phyloP scores from a whole-genome alignment of 352 stramenopile species.

The Globisporangium nodosum region DNA sequence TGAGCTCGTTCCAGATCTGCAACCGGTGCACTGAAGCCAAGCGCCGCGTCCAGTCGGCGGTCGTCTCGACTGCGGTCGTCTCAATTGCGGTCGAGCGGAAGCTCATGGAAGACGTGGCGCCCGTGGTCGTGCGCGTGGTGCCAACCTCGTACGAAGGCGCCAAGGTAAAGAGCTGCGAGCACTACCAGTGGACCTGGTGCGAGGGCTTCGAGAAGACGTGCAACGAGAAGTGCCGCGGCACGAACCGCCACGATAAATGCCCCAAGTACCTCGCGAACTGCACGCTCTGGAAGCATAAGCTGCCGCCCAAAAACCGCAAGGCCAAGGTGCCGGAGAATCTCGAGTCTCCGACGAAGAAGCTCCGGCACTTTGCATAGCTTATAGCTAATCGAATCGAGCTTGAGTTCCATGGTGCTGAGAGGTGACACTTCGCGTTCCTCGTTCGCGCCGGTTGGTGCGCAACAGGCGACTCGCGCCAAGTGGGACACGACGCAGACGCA shows the following conservation, averaged over 20 bases:
- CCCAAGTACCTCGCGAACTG: slow-evolving; percentile 85
- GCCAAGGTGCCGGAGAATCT: slow-evolving; percentile 62
- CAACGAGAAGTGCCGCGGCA: slow-evolving; percentile 82
- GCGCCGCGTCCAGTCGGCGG: slow-evolving; percentile 49
- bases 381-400: background rate
- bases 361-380: slow-evolving; percentile 68
- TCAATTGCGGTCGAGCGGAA: slow-evolving; percentile 51
- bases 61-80: no score
- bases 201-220: slow-evolving; percentile 79
- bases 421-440: background rate
- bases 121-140: slow-evolving; percentile 74
- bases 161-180: slow-evolving; percentile 81
- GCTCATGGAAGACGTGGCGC: slow-evolving; percentile 72
- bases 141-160: slow-evolving; percentile 58
- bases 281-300: slow-evolving; percentile 83
- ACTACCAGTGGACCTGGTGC: slow-evolving; percentile 87
- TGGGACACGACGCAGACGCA: slow-evolving; percentile 3
- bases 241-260: slow-evolving; percentile 83
- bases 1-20: slow-evolving; percentile 85
- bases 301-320: slow-evolving; percentile 82
- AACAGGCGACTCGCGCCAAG: background rate
- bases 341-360: slow-evolving; percentile 82
- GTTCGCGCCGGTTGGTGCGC: background rate
- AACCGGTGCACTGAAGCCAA: slow-evolving; percentile 82
- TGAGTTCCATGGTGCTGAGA: background rate